Evolutionary conservation across 78 protist species (phyloP), one percentile per base, ranked within the genome.

Genomic region (Capsaspora owczarzaki): DNA sequence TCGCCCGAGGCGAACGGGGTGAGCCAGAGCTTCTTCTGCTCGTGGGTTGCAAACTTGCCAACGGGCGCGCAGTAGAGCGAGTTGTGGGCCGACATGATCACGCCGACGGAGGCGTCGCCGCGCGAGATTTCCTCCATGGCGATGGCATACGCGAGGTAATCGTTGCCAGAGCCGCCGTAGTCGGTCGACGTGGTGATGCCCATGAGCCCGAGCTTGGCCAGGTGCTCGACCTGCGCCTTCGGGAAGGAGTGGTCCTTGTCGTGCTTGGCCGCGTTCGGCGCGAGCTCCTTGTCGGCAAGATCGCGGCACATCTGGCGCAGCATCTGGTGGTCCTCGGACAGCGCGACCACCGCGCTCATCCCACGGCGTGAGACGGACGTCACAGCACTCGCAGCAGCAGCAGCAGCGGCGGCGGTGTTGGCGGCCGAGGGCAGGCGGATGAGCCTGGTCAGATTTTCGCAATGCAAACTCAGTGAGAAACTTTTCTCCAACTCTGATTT

Each of bases 101-200:
- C 85, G 25, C 85, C 85, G 40, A 79, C 46, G 14, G 60, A 51
- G 29, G 85, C 85, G 40, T 79, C 70, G 27, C 85, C 85, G 31
- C 85, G 56, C 41, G 92, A 90, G 42, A 94, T 86, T 78, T 90
- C 98, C 69, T 95, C 98, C 70, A 95, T 84, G n/a, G 92, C 94
- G 41, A 95, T 43, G 19, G 91, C 84, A 40, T 93, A 83, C 1
- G 89, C 83, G 66, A 90, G 82, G 66, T 74, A 74, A 51, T 79
- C 86, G 87, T 92, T 31, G 25, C 91, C 96, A 0, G 94, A 33
- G 35, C 98, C 98, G 14, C 93, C 93, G 72, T 71, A 82, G 25
- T 89, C 85, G 33, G 70, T 85, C n/a, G 93, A 81, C 22, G 86
- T 81, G 31, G 87, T 90, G n/a, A 95, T 89, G 42, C 96, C 96